phyloP scores from a whole-genome alignment of 805 yeast genomes.

The Cyberlindnera mississippiensis region DNA sequence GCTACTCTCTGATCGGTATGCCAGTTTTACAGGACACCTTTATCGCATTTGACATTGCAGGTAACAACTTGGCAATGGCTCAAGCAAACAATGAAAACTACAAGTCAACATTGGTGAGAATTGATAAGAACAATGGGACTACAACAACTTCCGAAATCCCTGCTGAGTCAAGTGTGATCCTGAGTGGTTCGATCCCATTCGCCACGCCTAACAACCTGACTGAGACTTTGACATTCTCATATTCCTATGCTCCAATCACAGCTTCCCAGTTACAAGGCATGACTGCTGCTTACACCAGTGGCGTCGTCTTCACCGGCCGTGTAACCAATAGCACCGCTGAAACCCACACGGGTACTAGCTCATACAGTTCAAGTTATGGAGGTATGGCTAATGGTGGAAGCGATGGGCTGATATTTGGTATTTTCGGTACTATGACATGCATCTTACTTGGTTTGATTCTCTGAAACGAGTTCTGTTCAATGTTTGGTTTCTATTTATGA shows the following conservation, averaged over 20 bases:
- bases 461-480: background rate
- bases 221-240: slow-evolving; percentile 11
- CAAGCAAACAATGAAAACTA: slow-evolving; percentile 34
- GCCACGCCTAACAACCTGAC: slow-evolving; percentile 36
- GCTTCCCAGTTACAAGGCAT: slow-evolving; percentile 4
- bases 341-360: background rate
- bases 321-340: background rate
- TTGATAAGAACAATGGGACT: slow-evolving; percentile 4
- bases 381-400: slow-evolving; percentile 1
- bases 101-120: slow-evolving; percentile 3
- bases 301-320: slow-evolving; percentile 19
- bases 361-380: slow-evolving; percentile 1
- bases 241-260: background rate
- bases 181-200: slow-evolving; percentile 47
- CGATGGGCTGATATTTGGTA: slow-evolving; percentile 1
- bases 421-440: slow-evolving; percentile 1
- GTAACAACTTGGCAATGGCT: slow-evolving; percentile 52
- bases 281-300: slow-evolving; percentile 16
- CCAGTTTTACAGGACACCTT: slow-evolving; percentile 51
- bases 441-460: slow-evolving; percentile 7
- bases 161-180: slow-evolving; percentile 27
- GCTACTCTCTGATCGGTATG: slow-evolving; percentile 55
- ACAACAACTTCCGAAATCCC: slow-evolving; percentile 7
- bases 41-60: slow-evolving; percentile 62
- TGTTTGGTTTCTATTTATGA: background rate